A percentile compares a stretch with the other conserved stretches of the same genome.
These are phyloP conservation scores for Mycena haematopus DNA, from an alignment of 768 basidiomycete species.

Conservation along the genomic window DNA sequence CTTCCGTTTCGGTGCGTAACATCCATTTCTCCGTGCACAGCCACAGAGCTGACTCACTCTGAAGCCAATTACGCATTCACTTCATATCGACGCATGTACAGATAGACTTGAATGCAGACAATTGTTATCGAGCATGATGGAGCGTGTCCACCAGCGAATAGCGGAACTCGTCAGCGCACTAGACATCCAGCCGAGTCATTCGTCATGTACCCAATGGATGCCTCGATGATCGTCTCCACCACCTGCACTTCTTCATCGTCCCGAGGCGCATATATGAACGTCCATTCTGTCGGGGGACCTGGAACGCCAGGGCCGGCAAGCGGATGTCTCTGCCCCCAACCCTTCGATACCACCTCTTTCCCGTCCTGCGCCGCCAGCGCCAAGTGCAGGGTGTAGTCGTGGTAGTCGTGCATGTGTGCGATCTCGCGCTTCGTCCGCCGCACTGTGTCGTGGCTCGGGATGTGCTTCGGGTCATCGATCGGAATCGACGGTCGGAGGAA, in stretches of 20 bases:
- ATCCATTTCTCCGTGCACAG: no score
- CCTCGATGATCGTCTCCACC: constrained; percentile 23
- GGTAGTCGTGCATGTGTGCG: constrained; percentile 28
- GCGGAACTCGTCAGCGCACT: no score
- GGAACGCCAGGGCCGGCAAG: constrained; percentile 24
- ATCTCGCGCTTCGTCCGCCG: constrained; percentile 27
- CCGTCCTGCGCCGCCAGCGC: constrained; percentile 26
- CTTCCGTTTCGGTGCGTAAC: no score
- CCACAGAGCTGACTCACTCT: no score
- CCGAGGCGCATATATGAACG: constrained; percentile 25
- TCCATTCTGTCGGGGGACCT: constrained; percentile 27
- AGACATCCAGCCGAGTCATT: constrained; percentile 14
- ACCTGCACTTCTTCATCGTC: constrained; percentile 24
- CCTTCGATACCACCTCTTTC: constrained; percentile 22
- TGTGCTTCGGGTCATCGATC: constrained; percentile 24
- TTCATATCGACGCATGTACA: no score
- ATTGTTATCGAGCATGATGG: no score
- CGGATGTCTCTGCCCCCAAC: constrained; percentile 28
- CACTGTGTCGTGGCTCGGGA: constrained; percentile 29
- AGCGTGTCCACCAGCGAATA: no score
- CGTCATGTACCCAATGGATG: constrained; percentile 25
- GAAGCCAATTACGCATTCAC: no score
- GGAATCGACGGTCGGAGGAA: constrained; percentile 22
- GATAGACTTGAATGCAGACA: no score
- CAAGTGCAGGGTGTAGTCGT: constrained; percentile 25